Evolutionary conservation across 192 early-diverging fungal species (phyloP).

Genomic region (Gonapodya sp.): DNA sequence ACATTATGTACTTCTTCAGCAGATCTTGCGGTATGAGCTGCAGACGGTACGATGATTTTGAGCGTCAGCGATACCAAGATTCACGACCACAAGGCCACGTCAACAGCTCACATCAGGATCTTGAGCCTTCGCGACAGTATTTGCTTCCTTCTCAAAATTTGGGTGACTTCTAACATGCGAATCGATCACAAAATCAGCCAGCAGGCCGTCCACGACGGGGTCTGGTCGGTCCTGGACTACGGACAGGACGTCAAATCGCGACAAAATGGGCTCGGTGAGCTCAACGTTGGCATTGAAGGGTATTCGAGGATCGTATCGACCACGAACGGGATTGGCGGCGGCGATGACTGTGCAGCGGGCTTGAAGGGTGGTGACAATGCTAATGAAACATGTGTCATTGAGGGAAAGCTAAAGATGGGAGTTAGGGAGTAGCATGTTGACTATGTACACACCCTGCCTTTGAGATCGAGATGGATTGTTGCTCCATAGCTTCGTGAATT

Average conservation of each 20-base stretch:
- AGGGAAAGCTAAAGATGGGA: no score
- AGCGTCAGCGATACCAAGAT: constrained; percentile 3
- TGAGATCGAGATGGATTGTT: constrained; percentile 78
- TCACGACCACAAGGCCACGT: constrained; percentile 11
- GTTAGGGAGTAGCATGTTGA: neutral
- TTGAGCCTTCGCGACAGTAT: constrained; percentile 22
- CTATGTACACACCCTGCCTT: constrained; percentile 40
- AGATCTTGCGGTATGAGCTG: constrained; percentile 75
- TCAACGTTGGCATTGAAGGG: constrained; percentile 96
- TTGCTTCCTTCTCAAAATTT: constrained; percentile 28
- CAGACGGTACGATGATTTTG: neutral
- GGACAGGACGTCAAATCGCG: constrained; percentile 94
- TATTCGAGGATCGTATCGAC: constrained; percentile 78
- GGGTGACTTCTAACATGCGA: constrained; percentile 91
- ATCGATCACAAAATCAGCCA: constrained; percentile 89
- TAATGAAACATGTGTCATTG: neutral
- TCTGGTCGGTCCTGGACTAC: constrained; percentile 92
- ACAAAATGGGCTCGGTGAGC: constrained; percentile 95
- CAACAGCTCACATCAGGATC: constrained; percentile 17
- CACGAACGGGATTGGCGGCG: constrained; percentile 75
- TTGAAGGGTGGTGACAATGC: constrained; percentile 76
- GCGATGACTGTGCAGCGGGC: constrained; percentile 74
- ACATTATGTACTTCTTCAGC: constrained; percentile 82
- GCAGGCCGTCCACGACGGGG: constrained; percentile 75
- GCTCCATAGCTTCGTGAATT: constrained; percentile 94